phyloP scores from a whole-genome alignment of 2,329 filamentous ascomycete genomes.

The Penicillium sp. region DNA sequence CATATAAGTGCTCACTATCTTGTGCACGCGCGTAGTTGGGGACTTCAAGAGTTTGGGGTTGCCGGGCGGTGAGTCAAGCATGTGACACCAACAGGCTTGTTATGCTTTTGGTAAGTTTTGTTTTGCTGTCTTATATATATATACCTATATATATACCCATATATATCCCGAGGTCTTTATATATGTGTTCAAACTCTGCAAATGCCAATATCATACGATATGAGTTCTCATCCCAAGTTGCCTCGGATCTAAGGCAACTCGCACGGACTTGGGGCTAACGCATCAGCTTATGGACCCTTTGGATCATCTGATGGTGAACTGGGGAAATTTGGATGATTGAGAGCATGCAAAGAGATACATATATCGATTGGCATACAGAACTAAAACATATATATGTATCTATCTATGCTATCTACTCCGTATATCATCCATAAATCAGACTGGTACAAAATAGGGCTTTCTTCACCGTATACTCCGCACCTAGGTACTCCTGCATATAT shows the following conservation, averaged over 20 bases:
- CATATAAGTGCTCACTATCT: neutral
- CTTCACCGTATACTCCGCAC: neutral
- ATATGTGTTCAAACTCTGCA: neutral
- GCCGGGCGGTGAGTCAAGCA: constrained; percentile 15
- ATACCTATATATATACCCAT: neutral
- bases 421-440: no score
- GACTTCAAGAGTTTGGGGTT: constrained; percentile 5
- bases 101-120: neutral
- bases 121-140: neutral
- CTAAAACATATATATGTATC: neutral
- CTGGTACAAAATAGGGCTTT: neutral
- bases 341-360: neutral
- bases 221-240: neutral
- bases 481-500: neutral
- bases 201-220: constrained; percentile 1
- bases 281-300: neutral
- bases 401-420: neutral
- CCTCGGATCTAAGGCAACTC: constrained; percentile 2
- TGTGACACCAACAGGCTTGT: constrained; percentile 5
- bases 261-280: constrained; percentile 5
- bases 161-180: neutral
- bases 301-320: neutral
- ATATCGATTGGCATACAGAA: neutral
- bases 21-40: neutral
- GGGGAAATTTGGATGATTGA: neutral